Conservation (phyloP, 331 rosid species). For the Prunus yedoensis region DNA sequence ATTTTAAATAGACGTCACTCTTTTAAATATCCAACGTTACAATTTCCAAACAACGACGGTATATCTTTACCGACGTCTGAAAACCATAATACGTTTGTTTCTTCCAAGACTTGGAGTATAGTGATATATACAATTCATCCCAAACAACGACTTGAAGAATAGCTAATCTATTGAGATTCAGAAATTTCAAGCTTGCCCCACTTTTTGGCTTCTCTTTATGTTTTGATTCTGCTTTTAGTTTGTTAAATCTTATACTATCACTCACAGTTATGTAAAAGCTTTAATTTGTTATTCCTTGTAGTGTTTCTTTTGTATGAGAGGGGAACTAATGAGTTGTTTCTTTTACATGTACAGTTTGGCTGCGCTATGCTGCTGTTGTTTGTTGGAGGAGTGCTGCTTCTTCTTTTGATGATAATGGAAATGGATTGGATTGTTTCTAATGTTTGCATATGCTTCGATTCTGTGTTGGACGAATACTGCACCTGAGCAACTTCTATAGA, state of each 20-base stretch:
- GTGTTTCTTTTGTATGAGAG: neutral
- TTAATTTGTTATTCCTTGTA: neutral
- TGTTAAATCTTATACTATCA: neutral
- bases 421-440: conserved; percentile 8
- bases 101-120: too few relatives aligned
- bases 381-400: conserved; percentile 79
- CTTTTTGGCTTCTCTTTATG: neutral
- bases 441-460: conserved; percentile 31
- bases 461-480: conserved; percentile 17
- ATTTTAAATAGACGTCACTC: too few relatives aligned
- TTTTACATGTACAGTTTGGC: conserved; percentile 60
- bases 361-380: conserved; percentile 85
- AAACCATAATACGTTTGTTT: too few relatives aligned
- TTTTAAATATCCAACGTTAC: too few relatives aligned
- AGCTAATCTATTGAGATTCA: neutral
- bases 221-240: neutral
- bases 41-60: too few relatives aligned
- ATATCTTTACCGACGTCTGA: too few relatives aligned
- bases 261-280: conserved; percentile 9
- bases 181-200: neutral
- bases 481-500: neutral
- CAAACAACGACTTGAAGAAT: neutral
- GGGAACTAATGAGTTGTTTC: conserved; percentile 6
- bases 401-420: conserved; percentile 23
- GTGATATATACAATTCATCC: too few relatives aligned